A percentile compares a stretch with the other conserved stretches of the same genome.
Conservation (phyloP, 2,329 filamentous ascomycete genomes). For the Arthrobotrys sphaeroides region DNA sequence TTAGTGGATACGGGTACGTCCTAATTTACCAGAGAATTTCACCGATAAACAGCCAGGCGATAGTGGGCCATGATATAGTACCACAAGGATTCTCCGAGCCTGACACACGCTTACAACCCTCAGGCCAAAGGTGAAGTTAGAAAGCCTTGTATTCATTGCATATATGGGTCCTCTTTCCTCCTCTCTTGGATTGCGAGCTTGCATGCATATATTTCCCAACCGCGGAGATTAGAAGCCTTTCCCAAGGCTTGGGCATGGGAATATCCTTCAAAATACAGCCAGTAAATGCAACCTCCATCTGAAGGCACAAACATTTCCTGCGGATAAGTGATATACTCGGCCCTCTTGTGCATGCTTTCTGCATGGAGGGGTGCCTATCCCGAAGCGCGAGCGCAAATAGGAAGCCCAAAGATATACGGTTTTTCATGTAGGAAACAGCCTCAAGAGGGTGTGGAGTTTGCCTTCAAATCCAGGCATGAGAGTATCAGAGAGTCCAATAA, state of each 20-base stretch:
- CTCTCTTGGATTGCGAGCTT: background rate
- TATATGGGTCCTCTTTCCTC: background rate
- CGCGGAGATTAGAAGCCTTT: conserved; percentile 3
- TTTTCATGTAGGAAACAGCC: background rate
- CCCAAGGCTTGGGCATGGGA: background rate
- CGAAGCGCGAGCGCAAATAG: background rate
- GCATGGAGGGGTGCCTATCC: conserved; percentile 2
- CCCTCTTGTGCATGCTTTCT: background rate
- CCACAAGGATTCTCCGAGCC: background rate
- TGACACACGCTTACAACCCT: background rate
- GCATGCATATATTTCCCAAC: too few relatives aligned
- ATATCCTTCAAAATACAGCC: background rate
- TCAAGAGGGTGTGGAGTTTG: conserved; percentile 1
- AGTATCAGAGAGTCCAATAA: background rate
- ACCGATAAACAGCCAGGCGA: background rate
- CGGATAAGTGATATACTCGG: background rate
- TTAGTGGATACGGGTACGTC: too few relatives aligned
- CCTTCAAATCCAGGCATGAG: background rate
- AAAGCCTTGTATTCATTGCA: background rate
- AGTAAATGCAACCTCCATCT: background rate
- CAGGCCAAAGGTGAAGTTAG: background rate
- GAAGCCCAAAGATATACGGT: background rate
- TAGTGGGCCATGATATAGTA: background rate
- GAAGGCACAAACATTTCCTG: background rate
- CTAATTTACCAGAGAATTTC: too few relatives aligned